Evolutionary conservation across 2,329 filamentous ascomycete genomes (phyloP), one percentile per base, ranked within the genome.

Genomic region (Anisogramma anomala): DNA sequence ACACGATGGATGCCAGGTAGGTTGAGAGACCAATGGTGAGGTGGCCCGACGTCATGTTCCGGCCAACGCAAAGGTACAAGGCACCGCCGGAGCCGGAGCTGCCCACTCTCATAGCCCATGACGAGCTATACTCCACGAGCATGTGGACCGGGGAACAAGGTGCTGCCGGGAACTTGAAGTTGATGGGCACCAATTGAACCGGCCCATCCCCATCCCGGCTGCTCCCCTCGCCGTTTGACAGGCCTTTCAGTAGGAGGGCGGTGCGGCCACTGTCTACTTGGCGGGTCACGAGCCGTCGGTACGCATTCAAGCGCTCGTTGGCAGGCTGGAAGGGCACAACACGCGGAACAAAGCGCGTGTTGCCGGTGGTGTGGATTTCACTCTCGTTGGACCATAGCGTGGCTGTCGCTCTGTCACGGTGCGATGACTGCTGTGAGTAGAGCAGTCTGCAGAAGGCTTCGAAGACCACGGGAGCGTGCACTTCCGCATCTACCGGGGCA

Each of bases 221-320:
- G 22, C 22, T 9, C 9, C 9, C 22, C 9, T 23, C 22, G 9
- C 22, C 22, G 22, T 23, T 23, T 5, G 5, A 9, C 22, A 23
- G 22, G 3, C 42, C 13, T 1, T 50, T 46, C 1, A 56, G 34
- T 25, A 64, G 36, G 33, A 65, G 51, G 7, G 46, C 38, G 0
- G 52, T 49, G n/a, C 54, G 51, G 4, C 62, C 50, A 0, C 58
- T 62, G 43, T 65, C 61, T 18, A 58, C 35, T 0, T 45, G 43
- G 2, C 46, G 50, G 0, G 55, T 47, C 7, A 68, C 55, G 1
- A 60, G 42, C 6, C 64, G 55, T 6, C 64, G 58, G 2, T 55
- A 39, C 1, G 63, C 55, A 36, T 66, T 68, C 35, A 58, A 49
- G 0, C 61, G 54, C 28, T 62, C 53, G 40, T 66, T 68, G 5